Percentiles rank a stretch among this genome's conserved stretches.
Conservation (phyloP, 148 eudicot species). For the Polygonum aviculare region DNA sequence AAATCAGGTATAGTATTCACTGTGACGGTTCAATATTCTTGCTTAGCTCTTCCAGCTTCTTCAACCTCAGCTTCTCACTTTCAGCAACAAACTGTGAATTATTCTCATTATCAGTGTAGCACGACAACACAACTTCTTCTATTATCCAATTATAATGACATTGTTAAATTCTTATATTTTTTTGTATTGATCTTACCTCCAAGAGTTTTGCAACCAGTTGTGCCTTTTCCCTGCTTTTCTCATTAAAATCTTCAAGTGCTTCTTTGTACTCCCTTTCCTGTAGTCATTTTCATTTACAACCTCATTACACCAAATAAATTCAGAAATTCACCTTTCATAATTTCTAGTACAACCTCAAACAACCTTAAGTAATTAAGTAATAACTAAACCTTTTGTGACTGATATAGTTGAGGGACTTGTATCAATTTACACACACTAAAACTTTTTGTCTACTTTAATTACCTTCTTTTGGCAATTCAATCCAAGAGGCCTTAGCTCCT, state of each 20-base stretch:
- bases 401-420: background rate
- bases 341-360: too few species aligned
- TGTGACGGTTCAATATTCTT: conserved; percentile 37
- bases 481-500: conserved; percentile 55
- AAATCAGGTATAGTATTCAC: background rate
- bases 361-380: too few species aligned
- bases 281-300: background rate
- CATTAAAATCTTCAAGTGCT: conserved; percentile 40
- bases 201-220: conserved; percentile 44
- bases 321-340: background rate
- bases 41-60: conserved; percentile 60
- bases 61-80: conserved; percentile 50
- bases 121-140: background rate
- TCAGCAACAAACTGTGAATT: conserved; percentile 40
- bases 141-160: too few species aligned
- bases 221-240: conserved; percentile 52
- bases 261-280: conserved; percentile 63
- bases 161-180: background rate
- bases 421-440: background rate
- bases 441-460: background rate
- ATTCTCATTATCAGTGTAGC: background rate
- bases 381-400: background rate
- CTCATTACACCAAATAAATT: background rate
- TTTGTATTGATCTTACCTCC: conserved; percentile 32
- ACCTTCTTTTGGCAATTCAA: conserved; percentile 58